Evolutionary conservation across 805 yeast species (phyloP), one percentile per base, ranked within the genome.

Genomic region (Kazachstania viticola): DNA sequence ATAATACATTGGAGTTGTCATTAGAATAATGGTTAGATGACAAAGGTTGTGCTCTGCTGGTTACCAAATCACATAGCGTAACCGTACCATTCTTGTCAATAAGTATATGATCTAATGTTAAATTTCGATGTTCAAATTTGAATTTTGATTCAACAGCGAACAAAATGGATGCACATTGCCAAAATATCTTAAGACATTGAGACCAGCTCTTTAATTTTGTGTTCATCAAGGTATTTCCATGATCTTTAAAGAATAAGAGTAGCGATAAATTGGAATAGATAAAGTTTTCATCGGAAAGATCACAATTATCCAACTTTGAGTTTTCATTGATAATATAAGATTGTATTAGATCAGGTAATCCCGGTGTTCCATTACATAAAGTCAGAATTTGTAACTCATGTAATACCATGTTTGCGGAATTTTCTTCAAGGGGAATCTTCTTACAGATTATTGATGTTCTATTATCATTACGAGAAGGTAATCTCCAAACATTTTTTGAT

Each of bases 81-180:
- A 72, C 72, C 35, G 59, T 60, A 12, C 53, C 51, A 6, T 44
- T 36, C 11, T 43, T 41, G 30, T 61, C 61, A 13, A 79, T 57
- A 12, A 75, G 56, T 32, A 79, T 59, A 45, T 79, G 79, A 9
- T 77, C 76, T 66, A 79, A 64, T 39, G 75, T 79, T 36, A 79
- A 52, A 49, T 79, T 82, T 29, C 88, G 62, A 45, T 79, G 88
- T 52, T 79, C 87, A 52, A 78, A 78, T 38, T 66, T 61, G 37
- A 59, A 57, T 23, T 56, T 46, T 12, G 58, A 50, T 49, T 79
- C 85, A 1, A 73, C 77, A 8, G 53, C 54, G 17, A 69, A 64
- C 17, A 79, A 51, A 4, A 62, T 51, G n/a, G 58, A 50, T 2
- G 62, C 72, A 17, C 73, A 56, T 38, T 64, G 64, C 71, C 75